Evolutionary conservation across 2,329 filamentous ascomycete species (phyloP).

Genomic region (Calonectria pseudoreteaudii): DNA sequence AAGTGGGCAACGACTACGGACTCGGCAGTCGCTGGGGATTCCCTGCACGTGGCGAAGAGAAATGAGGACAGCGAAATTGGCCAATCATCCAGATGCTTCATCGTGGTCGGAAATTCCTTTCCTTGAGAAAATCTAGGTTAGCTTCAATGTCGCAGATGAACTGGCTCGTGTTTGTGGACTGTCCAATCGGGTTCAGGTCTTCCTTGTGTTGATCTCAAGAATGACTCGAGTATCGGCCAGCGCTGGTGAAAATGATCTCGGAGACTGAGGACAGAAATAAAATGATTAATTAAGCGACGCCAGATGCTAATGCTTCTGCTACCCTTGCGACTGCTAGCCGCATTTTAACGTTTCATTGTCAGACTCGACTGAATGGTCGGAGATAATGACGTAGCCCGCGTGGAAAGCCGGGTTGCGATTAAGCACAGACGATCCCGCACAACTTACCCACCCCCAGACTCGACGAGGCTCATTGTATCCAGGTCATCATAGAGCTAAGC

Average conservation of each 20-base stretch:
- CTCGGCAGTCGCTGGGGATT: neutral
- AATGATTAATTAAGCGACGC: neutral
- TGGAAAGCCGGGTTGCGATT: neutral
- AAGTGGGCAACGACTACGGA: neutral
- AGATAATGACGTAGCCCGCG: neutral
- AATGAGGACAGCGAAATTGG: neutral
- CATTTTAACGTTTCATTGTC: neutral
- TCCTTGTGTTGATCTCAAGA: neutral
- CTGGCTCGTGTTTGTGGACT: neutral
- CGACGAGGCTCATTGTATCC: neutral
- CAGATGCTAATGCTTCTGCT: neutral
- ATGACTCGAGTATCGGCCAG: neutral
- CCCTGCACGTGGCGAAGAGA: neutral
- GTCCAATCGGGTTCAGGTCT: neutral
- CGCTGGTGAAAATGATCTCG: too few relatives aligned
- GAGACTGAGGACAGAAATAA: neutral
- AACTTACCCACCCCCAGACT: neutral
- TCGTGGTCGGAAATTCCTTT: neutral
- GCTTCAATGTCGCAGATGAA: neutral
- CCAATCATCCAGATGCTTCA: neutral
- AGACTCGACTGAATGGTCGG: neutral
- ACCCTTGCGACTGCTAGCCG: neutral
- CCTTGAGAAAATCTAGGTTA: neutral
- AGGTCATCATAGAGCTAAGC: neutral
- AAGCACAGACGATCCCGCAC: slow-evolving; percentile 1